Base-by-base conservation (phyloP, 495 filamentous ascomycete genomes). In the Copromyces sp. region DNA sequence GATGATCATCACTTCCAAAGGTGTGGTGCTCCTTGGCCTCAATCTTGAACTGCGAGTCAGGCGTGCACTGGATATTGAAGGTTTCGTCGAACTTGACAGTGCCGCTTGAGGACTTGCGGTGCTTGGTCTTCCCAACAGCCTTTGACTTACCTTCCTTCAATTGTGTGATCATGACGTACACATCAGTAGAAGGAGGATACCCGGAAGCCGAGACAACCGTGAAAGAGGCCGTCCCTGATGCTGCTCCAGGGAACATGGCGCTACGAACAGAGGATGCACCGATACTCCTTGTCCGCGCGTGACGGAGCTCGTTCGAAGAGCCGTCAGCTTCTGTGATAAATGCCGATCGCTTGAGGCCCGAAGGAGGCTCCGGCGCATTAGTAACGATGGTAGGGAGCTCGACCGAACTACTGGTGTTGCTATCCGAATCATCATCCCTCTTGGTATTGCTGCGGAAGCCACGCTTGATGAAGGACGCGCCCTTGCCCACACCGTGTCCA, bases 1-100 rank as follows among this genome's bases (percentile, higher is more conserved):
- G 84, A 39, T 89, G 85, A 61, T 91, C 89, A 76, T 97, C 94
- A 45, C 87, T 90, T 45, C 92, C 89, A 76, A 98, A 93, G 4
- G 90, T 92, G 74, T 91, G 87, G 78, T 97, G 92, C 77, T 92
- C 89, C 73, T 93, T 92, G 69, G 94, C 95, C 71, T 90, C 86
- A 68, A 99, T 78, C 80, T 92, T 90, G 84, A 97, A 98, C 79
- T 92, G 90, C 47, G 92, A 87, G 77, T 97, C 95, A 6, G 95
- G 90, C 8, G 90, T 89, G 77, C 92, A 94, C 42, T 86, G 84
- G 68, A 94, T 87, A 72, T 88, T 91, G 85, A 94, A 94, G 29
- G 87, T 89, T 80, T 97, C 94, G 74, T 92, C 90, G 76, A 89
- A 97, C n/a, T 81, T 82, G 5, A 91, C 85, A 0, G 84, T 81